Percentiles rank a stretch among this genome's conserved stretches.
Conservation (phyloP, 2,329 filamentous ascomycete species). For the Neonectria punicea region DNA sequence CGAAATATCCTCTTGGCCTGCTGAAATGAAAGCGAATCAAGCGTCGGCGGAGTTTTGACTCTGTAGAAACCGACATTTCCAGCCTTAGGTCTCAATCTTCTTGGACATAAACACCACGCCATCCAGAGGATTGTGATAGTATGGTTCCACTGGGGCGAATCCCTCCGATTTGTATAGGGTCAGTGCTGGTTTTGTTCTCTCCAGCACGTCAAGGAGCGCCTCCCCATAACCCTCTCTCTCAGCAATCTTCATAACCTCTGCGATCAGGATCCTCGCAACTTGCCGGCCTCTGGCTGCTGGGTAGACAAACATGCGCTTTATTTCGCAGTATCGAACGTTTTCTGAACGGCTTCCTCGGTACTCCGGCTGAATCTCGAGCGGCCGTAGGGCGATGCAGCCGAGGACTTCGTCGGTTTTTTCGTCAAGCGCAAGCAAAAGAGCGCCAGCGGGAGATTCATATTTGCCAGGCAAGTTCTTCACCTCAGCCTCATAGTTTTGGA, state of each 20-base stretch:
- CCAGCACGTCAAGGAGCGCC: constrained; percentile 40
- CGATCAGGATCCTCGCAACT: constrained; percentile 35
- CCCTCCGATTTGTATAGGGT: constrained; percentile 40
- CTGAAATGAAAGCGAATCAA: background rate
- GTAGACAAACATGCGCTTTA: constrained; percentile 44
- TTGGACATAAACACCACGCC: constrained; percentile 38
- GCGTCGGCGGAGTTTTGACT: background rate
- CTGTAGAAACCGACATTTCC: background rate
- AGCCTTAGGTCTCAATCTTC: background rate
- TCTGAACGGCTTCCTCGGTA: constrained; percentile 12
- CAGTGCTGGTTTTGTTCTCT: constrained; percentile 38
- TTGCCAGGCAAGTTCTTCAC: constrained; percentile 39
- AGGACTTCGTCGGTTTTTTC: constrained; percentile 28
- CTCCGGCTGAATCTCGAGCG: constrained; percentile 27
- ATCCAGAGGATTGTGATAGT: constrained; percentile 36
- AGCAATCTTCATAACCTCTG: constrained; percentile 29
- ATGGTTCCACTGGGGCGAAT: constrained; percentile 32
- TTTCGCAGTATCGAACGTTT: constrained; percentile 35
- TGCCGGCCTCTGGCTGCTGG: constrained; percentile 40
- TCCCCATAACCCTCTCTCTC: constrained; percentile 34
- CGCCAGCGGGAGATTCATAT: constrained; percentile 40
- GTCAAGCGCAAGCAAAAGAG: constrained; percentile 39
- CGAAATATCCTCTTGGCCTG: too few relatives aligned
- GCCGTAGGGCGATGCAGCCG: constrained; percentile 42
- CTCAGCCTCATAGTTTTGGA: constrained; percentile 42